Evolutionary conservation across 495 filamentous ascomycete genomes (phyloP).

Genomic region (Talaromyces thailandensis): DNA sequence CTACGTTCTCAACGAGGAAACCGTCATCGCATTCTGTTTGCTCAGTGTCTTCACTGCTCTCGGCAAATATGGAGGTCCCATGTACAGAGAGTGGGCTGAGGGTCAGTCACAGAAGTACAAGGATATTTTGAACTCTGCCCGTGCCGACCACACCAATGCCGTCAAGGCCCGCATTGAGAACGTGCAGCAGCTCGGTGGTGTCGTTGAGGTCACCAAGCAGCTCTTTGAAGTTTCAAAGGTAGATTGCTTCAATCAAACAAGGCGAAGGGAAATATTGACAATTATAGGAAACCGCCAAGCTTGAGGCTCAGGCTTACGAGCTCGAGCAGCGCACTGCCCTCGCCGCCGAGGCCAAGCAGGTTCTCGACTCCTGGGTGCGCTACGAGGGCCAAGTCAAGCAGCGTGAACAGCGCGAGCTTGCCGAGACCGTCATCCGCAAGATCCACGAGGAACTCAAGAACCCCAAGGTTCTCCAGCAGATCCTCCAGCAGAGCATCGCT

Average conservation of each 20-base stretch:
- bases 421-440: conserved; percentile 86
- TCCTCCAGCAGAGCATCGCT: conserved; percentile 86
- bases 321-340: conserved; percentile 90
- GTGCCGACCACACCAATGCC: conserved; percentile 88
- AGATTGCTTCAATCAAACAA: conserved; percentile 5
- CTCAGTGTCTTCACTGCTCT: conserved; percentile 83
- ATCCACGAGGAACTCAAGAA: conserved; percentile 97
- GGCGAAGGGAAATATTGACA: conserved; percentile 6
- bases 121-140: conserved; percentile 84
- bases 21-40: conserved; percentile 80
- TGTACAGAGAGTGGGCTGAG: conserved; percentile 89
- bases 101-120: conserved; percentile 79
- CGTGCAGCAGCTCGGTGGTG: conserved; percentile 83
- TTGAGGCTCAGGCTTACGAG: conserved; percentile 93
- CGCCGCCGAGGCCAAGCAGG: conserved; percentile 82
- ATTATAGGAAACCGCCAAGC: conserved; percentile 82
- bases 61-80: conserved; percentile 83
- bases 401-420: conserved; percentile 92
- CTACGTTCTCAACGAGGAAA: conserved; percentile 98
- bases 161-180: conserved; percentile 88
- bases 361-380: conserved; percentile 95
- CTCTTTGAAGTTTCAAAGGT: conserved; percentile 97
- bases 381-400: conserved; percentile 99
- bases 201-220: conserved; percentile 92
- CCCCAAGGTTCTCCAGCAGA: conserved; percentile 89